A percentile compares a stretch with the other conserved stretches of the same genome.
phyloP scores from a whole-genome alignment of 805 yeast species.

The Kluyveromyces dobzhanskii region DNA sequence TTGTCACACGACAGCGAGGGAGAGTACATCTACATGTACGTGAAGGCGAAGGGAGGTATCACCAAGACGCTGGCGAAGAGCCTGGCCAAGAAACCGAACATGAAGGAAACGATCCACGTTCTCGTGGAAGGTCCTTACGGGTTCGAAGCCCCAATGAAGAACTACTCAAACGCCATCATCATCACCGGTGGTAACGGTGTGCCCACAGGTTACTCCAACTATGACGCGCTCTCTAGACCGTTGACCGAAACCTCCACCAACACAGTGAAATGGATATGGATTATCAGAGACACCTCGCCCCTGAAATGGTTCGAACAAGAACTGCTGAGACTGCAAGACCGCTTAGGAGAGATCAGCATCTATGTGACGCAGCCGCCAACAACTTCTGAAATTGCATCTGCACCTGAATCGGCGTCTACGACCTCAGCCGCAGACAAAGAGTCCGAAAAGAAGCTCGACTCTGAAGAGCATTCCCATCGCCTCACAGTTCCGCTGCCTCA shows the following conservation, averaged over 20 bases:
- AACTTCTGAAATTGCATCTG: too few relatives aligned
- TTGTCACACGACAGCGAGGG: slow-evolving; percentile 33
- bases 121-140: slow-evolving; percentile 69
- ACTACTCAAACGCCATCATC: slow-evolving; percentile 47
- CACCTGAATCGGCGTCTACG: neutral
- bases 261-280: slow-evolving; percentile 10
- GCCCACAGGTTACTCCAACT: slow-evolving; percentile 40
- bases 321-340: slow-evolving; percentile 9
- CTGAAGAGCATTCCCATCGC: too few relatives aligned
- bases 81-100: slow-evolving; percentile 18
- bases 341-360: slow-evolving; percentile 47
- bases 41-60: slow-evolving; percentile 41
- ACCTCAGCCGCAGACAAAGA: neutral
- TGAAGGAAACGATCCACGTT: slow-evolving; percentile 23
- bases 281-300: slow-evolving; percentile 12
- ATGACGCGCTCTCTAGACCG: slow-evolving; percentile 7
- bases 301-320: slow-evolving; percentile 14
- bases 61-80: slow-evolving; percentile 32
- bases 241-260: slow-evolving; percentile 5
- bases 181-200: slow-evolving; percentile 73
- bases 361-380: slow-evolving; percentile 23
- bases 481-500: too few relatives aligned
- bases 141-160: slow-evolving; percentile 36
- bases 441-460: slow-evolving; percentile 6
- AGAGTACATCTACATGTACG: slow-evolving; percentile 29